Evolutionary conservation across 2,329 filamentous ascomycete genomes (phyloP).

Genomic region (Apiospora marii): DNA sequence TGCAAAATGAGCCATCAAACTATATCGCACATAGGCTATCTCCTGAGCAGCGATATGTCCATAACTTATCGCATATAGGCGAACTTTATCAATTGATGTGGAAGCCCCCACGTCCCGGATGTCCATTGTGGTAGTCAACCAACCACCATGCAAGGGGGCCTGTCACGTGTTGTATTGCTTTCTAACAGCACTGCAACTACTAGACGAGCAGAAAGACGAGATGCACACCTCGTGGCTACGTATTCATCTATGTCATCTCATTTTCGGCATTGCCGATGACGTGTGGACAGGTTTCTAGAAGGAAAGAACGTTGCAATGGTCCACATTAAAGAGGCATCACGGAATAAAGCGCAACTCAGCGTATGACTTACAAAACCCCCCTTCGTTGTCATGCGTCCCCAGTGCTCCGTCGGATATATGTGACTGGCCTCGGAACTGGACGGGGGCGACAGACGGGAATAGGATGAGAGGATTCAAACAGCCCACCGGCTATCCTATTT

Average conservation of each 20-base stretch:
- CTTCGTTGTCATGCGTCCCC: not conserved
- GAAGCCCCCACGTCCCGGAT: not conserved
- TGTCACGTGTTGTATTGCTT: not conserved
- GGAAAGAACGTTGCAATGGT: not conserved
- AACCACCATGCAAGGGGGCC: not conserved
- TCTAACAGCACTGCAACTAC: not conserved
- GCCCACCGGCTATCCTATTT: not conserved
- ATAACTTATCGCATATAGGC: too few species aligned
- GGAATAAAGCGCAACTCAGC: not conserved
- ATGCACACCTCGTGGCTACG: not conserved
- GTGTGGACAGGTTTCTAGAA: slow-evolving; percentile 1
- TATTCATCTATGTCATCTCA: not conserved
- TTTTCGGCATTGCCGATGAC: not conserved
- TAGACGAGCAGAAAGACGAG: slow-evolving; percentile 4
- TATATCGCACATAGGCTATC: not conserved
- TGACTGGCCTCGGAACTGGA: not conserved
- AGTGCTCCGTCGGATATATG: not conserved
- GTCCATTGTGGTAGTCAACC: not conserved
- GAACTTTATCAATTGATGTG: not conserved
- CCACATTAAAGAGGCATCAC: not conserved
- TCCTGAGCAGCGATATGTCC: too few species aligned
- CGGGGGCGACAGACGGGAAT: not conserved
- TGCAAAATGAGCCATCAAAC: not conserved
- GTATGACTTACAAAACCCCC: not conserved
- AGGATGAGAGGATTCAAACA: not conserved